Conservation (phyloP, 257 asterid species). For the Oldenlandia corymbosa region DNA sequence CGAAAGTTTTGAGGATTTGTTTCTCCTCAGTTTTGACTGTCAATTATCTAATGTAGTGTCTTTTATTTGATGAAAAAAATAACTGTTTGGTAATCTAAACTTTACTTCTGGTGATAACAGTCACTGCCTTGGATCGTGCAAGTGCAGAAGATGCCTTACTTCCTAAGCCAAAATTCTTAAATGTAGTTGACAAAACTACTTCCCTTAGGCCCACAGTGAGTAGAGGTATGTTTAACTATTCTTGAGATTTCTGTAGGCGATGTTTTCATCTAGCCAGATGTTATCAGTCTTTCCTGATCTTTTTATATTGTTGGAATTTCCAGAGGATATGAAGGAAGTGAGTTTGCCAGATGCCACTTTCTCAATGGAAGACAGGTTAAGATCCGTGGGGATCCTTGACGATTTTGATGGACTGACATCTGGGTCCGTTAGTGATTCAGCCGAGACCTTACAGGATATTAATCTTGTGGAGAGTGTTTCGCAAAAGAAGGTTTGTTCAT, state of each 20-base stretch:
- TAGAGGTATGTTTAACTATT: constrained; percentile 44
- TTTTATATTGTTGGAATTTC: constrained; percentile 2
- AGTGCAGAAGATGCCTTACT: constrained; percentile 70
- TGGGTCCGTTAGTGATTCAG: constrained; percentile 34
- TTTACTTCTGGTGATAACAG: constrained; percentile 36
- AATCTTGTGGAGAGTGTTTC: constrained; percentile 52
- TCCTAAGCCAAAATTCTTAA: constrained; percentile 63
- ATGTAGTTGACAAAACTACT: constrained; percentile 30
- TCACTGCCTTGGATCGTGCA: constrained; percentile 82
- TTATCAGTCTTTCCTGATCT: neutral
- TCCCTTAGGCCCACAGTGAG: constrained; percentile 28
- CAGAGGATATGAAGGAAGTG: constrained; percentile 32
- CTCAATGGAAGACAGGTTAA: constrained; percentile 77
- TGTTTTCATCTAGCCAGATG: neutral
- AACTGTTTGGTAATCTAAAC: constrained; percentile 7
- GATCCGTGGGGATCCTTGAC: constrained; percentile 62
- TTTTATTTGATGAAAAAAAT: neutral
- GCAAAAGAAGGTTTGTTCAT: constrained; percentile 53
- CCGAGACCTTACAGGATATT: constrained; percentile 46
- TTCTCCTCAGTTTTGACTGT: neutral
- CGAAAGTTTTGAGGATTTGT: neutral
- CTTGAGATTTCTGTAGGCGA: neutral
- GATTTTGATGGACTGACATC: constrained; percentile 27
- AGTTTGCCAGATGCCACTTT: constrained; percentile 40
- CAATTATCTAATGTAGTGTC: neutral